phyloP scores from a whole-genome alignment of 2,329 filamentous ascomycete genomes.

The Neobulgaria alba region DNA sequence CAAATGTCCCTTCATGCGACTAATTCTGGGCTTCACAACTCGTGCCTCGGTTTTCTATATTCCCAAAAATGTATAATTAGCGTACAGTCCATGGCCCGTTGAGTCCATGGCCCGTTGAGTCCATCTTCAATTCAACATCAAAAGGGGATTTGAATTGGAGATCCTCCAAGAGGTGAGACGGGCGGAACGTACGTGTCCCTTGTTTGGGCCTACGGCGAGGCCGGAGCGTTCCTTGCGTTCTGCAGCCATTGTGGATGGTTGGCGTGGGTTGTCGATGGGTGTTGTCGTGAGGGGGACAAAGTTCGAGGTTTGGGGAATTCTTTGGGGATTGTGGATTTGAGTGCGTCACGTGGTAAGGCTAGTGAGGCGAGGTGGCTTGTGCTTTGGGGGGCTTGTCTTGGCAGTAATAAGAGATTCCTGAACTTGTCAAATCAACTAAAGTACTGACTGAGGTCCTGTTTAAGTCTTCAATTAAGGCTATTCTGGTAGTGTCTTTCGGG shows the following conservation, averaged over 20 bases:
- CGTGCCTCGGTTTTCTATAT: slow-evolving; percentile 74
- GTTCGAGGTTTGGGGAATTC: slow-evolving; percentile 10
- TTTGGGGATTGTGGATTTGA: background rate
- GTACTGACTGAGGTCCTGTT: too few species aligned
- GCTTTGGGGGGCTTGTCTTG: too few species aligned
- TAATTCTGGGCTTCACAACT: slow-evolving; percentile 69
- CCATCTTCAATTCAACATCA: slow-evolving; percentile 36
- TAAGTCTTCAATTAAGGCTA: too few species aligned
- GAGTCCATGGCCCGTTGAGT: slow-evolving; percentile 47
- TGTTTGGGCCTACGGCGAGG: slow-evolving; percentile 54
- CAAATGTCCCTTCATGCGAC: slow-evolving; percentile 86
- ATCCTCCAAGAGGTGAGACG: slow-evolving; percentile 69
- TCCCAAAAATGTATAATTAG: slow-evolving; percentile 6
- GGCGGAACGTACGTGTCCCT: slow-evolving; percentile 49
- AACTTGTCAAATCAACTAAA: too few species aligned
- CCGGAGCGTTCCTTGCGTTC: slow-evolving; percentile 49
- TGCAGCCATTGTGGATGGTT: slow-evolving; percentile 42
- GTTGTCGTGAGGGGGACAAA: slow-evolving; percentile 12
- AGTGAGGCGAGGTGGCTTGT: background rate
- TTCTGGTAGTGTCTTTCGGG: too few species aligned
- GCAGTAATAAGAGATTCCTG: too few species aligned
- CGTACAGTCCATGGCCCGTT: slow-evolving; percentile 39
- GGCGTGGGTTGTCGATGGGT: slow-evolving; percentile 15
- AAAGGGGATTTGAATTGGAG: too few species aligned
- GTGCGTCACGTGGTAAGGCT: background rate